Evolutionary conservation across 2,329 filamentous ascomycete genomes (phyloP), one percentile per base, ranked within the genome.

Genomic region (Alternaria novae-zelandiae): DNA sequence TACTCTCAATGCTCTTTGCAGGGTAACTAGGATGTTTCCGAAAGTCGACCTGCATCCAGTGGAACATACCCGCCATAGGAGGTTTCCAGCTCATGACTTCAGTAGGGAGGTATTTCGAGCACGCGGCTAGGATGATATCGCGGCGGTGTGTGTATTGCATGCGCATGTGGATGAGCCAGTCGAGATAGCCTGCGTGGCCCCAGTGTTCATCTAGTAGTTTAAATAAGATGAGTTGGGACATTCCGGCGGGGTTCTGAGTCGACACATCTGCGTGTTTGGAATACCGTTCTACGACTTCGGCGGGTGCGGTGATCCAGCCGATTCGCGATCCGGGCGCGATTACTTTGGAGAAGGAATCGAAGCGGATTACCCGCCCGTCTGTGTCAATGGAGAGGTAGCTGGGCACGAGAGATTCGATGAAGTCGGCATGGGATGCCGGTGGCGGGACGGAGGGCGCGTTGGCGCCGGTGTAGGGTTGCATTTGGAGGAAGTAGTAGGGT

Each of bases 261-360:
- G 89, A 91, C 21, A 91, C 88, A 80, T 99, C 96, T 68, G 90
- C 90, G 80, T 96, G 93, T 47, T 91, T 90, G 66, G 90, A 85
- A 80, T 93, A 97, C 43, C 91, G 87, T 79, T 97, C 92, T 61
- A 96, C 83, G 62, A 99, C 86, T 82, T 97, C 91, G 73, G 91
- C 90, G 2, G 92, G 92, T 1, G 90, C 95, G 0, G 95, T 97
- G 62, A 97, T 87, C 95, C 96, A 99, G 45, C 94, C 94, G 44
- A 91, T 82, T 47, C 94, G 88, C 13, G 91, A 89, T 9, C 94
- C 94, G 0, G 95, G 94, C 0, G 93, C 87, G 30, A 97, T 85
- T 2, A 97, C 92, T 82, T 97, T 97, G 74, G 92, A 96, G 82
- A 97, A 96, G 0, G 93, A 97, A 78, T 97, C 94, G 81, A 97